phyloP scores from a whole-genome alignment of 139 green algal genomes.

The Chlamydomonas sp. region DNA sequence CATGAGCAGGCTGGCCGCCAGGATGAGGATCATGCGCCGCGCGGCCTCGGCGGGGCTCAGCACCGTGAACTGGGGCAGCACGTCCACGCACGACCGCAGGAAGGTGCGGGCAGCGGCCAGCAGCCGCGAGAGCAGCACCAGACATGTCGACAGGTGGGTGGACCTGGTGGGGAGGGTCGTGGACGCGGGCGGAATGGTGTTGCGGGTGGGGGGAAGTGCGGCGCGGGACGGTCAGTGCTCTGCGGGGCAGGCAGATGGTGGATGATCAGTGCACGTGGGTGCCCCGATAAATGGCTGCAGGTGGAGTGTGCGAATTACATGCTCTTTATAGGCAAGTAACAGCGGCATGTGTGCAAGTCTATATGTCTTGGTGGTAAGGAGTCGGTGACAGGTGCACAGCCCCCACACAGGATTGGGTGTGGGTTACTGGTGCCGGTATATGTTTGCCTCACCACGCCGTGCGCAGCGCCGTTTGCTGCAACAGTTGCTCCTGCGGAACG shows the following conservation, averaged over 20 bases:
- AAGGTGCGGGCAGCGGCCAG: background rate
- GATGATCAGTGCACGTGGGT: too few species aligned
- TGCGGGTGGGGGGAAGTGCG: background rate
- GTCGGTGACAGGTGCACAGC: too few species aligned
- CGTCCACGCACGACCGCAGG: background rate
- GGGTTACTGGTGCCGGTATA: background rate
- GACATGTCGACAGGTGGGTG: background rate
- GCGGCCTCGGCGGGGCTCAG: conserved; percentile 16
- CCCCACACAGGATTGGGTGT: background rate
- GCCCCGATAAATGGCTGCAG: too few species aligned
- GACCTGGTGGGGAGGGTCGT: background rate
- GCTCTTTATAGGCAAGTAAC: too few species aligned
- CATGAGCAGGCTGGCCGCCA: conserved; percentile 34
- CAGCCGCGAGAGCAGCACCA: background rate
- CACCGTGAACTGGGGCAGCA: conserved; percentile 25
- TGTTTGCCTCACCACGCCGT: background rate
- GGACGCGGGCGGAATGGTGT: background rate
- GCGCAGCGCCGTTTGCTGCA: background rate
- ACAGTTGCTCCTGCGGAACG: background rate
- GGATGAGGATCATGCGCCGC: conserved; percentile 33
- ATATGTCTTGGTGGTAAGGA: too few species aligned
- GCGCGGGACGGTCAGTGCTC: too few species aligned
- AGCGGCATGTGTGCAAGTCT: too few species aligned
- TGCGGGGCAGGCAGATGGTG: too few species aligned
- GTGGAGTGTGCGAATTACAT: too few species aligned